Conservation (phyloP, 305 asterid genomes). For the Salvia sclarea region DNA sequence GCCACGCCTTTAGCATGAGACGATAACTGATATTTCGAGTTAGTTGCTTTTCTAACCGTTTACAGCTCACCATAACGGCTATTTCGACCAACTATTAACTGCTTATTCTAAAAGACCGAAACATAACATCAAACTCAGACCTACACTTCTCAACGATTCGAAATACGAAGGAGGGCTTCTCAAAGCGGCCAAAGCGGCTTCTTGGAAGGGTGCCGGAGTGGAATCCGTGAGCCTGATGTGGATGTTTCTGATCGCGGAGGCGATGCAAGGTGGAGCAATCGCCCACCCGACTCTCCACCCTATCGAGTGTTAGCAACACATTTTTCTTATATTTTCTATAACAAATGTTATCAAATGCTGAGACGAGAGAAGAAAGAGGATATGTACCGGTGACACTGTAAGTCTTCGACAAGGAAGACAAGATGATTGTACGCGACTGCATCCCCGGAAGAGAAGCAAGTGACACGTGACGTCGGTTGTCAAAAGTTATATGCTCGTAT, state of each 20-base stretch:
- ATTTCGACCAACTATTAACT: no score
- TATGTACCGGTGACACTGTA: conserved; percentile 74
- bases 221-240: conserved; percentile 68
- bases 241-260: conserved; percentile 79
- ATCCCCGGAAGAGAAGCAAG: conserved; percentile 82
- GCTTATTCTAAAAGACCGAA: no score
- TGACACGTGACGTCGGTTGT: conserved; percentile 54
- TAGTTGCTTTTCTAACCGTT: no score
- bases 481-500: conserved; percentile 82
- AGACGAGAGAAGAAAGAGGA: no score
- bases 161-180: conserved; percentile 62
- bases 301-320: conserved; percentile 25
- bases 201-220: conserved; percentile 94
- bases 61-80: no score
- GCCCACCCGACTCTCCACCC: conserved; percentile 99
- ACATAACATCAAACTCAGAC: no score
- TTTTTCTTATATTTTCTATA: neutral
- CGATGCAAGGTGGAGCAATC: conserved; percentile 65
- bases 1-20: no score
- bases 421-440: conserved; percentile 74
- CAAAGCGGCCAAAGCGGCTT: conserved; percentile 83
- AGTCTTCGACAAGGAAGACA: conserved; percentile 87
- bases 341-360: no score
- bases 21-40: no score
- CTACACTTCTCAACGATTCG: conserved; percentile 54